Percentiles rank a stretch among this genome's conserved stretches.
Conservation (phyloP, 108 stramenopile species). For the Asterionellopsis glacialis region DNA sequence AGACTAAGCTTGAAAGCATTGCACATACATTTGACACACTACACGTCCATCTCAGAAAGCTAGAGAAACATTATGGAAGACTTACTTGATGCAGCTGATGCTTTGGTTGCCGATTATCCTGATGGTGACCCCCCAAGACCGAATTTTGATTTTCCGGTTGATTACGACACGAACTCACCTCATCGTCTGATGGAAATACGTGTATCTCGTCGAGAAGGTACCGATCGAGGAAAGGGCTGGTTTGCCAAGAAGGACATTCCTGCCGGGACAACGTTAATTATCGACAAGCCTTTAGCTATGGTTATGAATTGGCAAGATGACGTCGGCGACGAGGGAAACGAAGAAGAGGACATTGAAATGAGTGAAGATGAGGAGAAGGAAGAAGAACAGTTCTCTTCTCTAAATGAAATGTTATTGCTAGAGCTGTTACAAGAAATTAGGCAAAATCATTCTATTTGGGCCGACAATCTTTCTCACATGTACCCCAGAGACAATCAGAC, state of each 20-base stretch:
- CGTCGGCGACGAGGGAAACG: slow-evolving; percentile 2
- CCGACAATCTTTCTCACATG: slow-evolving; percentile 36
- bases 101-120: slow-evolving; percentile 28
- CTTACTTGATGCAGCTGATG: slow-evolving; percentile 51
- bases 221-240: slow-evolving; percentile 50
- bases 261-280: slow-evolving; percentile 41
- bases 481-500: slow-evolving; percentile 53
- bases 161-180: slow-evolving; percentile 5
- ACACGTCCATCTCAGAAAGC: too few relatives aligned
- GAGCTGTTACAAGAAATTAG: slow-evolving; percentile 40
- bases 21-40: too few relatives aligned
- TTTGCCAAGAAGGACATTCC: slow-evolving; percentile 39
- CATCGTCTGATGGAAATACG: slow-evolving; percentile 21
- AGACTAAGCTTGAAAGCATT: too few relatives aligned
- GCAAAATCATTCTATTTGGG: slow-evolving; percentile 46
- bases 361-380: slow-evolving; percentile 25
- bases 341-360: slow-evolving; percentile 29
- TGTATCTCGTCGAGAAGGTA: slow-evolving; percentile 21
- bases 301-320: slow-evolving; percentile 56
- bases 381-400: slow-evolving; percentile 24
- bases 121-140: slow-evolving; percentile 33
- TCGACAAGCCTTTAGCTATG: slow-evolving; percentile 54
- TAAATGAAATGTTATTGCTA: slow-evolving; percentile 57
- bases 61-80: slow-evolving; percentile 22
- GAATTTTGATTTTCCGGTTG: slow-evolving; percentile 37